Evolutionary conservation across 805 yeast species (phyloP).

Genomic region (Candida ulmi): DNA sequence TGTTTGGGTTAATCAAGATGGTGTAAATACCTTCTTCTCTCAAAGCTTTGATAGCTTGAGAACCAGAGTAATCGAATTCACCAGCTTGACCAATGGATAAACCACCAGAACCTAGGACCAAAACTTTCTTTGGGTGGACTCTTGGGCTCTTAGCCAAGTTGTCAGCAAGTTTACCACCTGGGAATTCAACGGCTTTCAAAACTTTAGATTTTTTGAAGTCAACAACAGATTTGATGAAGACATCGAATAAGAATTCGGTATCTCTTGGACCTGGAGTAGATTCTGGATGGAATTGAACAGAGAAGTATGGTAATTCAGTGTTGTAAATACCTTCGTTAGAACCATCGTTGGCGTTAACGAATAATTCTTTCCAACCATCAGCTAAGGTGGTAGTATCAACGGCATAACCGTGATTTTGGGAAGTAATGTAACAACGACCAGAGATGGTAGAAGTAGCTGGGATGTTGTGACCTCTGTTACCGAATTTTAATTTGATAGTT

Average conservation of each 20-base stretch:
- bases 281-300: conserved; percentile 99
- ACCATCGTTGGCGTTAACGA: conserved; percentile 93
- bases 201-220: conserved; percentile 52
- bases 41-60: conserved; percentile 97
- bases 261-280: conserved; percentile 99
- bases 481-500: conserved; percentile 87
- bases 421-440: conserved; percentile 96
- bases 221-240: conserved; percentile 73
- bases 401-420: conserved; percentile 98
- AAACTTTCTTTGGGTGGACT: conserved; percentile 82
- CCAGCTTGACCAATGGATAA: conserved; percentile 99
- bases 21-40: conserved; percentile 98
- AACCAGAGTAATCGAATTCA: conserved; percentile 97
- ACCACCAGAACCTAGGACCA: conserved; percentile 97
- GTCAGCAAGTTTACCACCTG: conserved; percentile 78
- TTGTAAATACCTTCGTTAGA: conserved; percentile 98
- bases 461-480: conserved; percentile 99
- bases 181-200: conserved; percentile 76
- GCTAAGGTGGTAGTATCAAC: conserved; percentile 77
- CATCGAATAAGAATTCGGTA: conserved; percentile 94
- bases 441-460: conserved; percentile 87
- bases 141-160: conserved; percentile 73
- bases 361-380: conserved; percentile 86
- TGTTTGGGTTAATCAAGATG: conserved; percentile 92
- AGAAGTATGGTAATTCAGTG: conserved; percentile 81